Evolutionary conservation across 1,284 basidiomycete species (phyloP).

Genomic region (Apiotrichum domesticum): DNA sequence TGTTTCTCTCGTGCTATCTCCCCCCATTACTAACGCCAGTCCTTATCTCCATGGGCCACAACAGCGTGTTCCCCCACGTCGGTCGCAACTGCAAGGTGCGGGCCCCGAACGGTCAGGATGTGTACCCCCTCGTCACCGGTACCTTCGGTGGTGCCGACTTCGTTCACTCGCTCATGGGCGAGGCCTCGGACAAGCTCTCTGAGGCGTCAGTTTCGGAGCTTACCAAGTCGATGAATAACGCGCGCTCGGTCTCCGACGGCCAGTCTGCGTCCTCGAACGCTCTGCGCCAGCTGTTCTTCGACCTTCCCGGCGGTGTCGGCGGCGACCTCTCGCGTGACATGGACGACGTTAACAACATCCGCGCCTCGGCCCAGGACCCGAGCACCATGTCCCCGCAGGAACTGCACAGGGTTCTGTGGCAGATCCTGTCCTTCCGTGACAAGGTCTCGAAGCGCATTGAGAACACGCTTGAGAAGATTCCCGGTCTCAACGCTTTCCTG

Average conservation of each 20-base stretch:
- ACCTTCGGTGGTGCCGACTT: constrained; percentile 86
- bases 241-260: constrained; percentile 49
- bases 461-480: constrained; percentile 63
- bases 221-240: constrained; percentile 68
- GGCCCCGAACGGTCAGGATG: constrained; percentile 67
- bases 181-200: constrained; percentile 49
- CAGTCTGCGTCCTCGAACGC: constrained; percentile 49
- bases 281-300: constrained; percentile 46
- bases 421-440: constrained; percentile 79
- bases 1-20: neutral
- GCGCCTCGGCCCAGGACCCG: constrained; percentile 59
- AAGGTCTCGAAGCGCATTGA: constrained; percentile 77
- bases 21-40: constrained; percentile 34
- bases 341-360: constrained; percentile 65
- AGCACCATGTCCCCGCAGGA: constrained; percentile 84
- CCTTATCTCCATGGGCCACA: constrained; percentile 66
- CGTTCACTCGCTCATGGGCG: constrained; percentile 59
- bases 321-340: constrained; percentile 62
- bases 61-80: constrained; percentile 80
- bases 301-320: constrained; percentile 57
- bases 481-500: constrained; percentile 59
- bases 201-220: constrained; percentile 83
- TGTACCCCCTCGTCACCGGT: constrained; percentile 79
- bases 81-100: constrained; percentile 73
- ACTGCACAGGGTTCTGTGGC: constrained; percentile 71